phyloP scores from a whole-genome alignment of 2,329 filamentous ascomycete genomes.

The Botrytis sinoallii region DNA sequence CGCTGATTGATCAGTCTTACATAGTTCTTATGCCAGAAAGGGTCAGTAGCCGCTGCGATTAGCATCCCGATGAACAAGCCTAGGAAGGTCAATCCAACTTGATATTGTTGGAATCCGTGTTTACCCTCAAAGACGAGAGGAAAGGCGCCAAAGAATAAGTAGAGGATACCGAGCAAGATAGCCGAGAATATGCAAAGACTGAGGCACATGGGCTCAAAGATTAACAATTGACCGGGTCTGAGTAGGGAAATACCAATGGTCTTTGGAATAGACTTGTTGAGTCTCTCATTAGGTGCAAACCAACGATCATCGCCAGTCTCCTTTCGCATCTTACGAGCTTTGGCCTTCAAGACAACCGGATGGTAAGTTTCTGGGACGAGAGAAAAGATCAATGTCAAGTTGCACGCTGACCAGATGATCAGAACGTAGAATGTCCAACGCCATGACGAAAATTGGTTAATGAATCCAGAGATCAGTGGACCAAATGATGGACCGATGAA shows the following conservation, averaged over 20 bases:
- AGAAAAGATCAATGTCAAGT: constrained; percentile 62
- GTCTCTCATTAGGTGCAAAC: constrained; percentile 73
- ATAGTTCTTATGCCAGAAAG: constrained; percentile 63
- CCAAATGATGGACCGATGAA: constrained; percentile 61
- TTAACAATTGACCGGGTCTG: constrained; percentile 69
- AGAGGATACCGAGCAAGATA: constrained; percentile 81
- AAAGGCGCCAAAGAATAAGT: constrained; percentile 90
- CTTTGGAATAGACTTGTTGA: constrained; percentile 61
- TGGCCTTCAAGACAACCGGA: constrained; percentile 67
- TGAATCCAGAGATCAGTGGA: constrained; percentile 70
- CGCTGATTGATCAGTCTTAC: constrained; percentile 53
- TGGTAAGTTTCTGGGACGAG: constrained; percentile 88
- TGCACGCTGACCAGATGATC: constrained; percentile 72
- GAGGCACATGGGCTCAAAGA: constrained; percentile 81
- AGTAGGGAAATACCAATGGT: constrained; percentile 59
- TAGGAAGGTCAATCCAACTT: constrained; percentile 76
- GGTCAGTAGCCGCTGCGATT: constrained; percentile 57
- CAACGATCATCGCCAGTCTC: constrained; percentile 76
- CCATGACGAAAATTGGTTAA: constrained; percentile 73
- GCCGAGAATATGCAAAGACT: constrained; percentile 79
- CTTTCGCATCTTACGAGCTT: constrained; percentile 66
- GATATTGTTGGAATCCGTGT: constrained; percentile 75
- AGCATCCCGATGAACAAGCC: constrained; percentile 69
- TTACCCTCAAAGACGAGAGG: constrained; percentile 71
- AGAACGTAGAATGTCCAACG: constrained; percentile 83